Evolutionary conservation across 148 eudicot species (phyloP), one percentile per base, ranked within the genome.

Genomic region (Cornus kousa): DNA sequence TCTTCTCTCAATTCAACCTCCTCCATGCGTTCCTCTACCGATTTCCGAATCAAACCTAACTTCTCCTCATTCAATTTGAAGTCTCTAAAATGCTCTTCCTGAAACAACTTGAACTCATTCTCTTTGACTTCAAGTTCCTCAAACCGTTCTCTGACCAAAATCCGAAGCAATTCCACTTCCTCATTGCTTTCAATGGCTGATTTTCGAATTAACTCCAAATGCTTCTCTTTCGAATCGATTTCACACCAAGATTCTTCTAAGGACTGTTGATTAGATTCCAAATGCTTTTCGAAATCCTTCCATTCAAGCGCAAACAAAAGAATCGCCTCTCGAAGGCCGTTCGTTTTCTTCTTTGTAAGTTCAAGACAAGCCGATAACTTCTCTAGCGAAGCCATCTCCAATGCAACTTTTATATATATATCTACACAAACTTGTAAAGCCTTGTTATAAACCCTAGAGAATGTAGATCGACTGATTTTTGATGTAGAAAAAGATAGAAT

Each of bases 281-380:
- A 74, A 19, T 82, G 72, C 9, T 74, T 77, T 9, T 82, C 85
- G 1, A 88, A 75, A 72, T 81, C 87, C 86, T 82, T 84, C 86
- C 86, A 86, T 22, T 83, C 81, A 12, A 79, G 32, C 2, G 80
- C 22, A 31, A 84, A 35, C 23, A 22, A 74, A 35, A 71, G 50
- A 23, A 71, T 14, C 10, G 79, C 83, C 32, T 81, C 37, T 33
- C 66, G 71, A 5, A 79, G 14, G 48, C 64, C 39, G 57, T 64
- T 62, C 9, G 28, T 78, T 70, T 78, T 79, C 74, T 31, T 40
- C 28, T 39, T 69, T 17, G 62, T 59, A 8, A 33, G 22, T 10
- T 50, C 68, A 16, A 46, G 24, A 48, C 35, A 17, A 70, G 37
- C 72, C 2, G 71, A 66, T 48, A 43, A 9, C 20, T 59, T 50